Evolutionary conservation across 2,329 filamentous ascomycete species (phyloP), one percentile per base, ranked within the genome.

Genomic region (Stemphylium lycopersici): DNA sequence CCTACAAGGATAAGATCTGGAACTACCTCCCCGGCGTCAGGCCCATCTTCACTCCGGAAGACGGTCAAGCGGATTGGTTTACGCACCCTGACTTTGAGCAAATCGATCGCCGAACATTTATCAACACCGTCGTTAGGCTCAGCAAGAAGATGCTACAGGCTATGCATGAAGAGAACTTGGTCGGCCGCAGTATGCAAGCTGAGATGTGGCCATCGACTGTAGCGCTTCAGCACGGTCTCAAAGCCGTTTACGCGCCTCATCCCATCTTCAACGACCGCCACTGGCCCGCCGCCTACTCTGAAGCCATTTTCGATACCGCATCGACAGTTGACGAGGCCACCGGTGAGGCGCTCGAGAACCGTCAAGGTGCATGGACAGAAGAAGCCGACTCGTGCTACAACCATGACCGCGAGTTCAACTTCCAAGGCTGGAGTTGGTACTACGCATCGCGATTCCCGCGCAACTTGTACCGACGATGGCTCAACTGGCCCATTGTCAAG

Each of bases 121-220:
- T 98, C 77, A 93, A 96, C 72, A 93, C 93, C 0, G 88, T 92
- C 0, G 89, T 89, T 0, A 87, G 93, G 48, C 89, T 98, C 78
- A 95, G 90, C 11, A 87, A 87, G 43, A 86, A 86, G 41, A 85
- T 97, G 42, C 82, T 98, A 12, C 80, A 87, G 57, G 88, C 88
- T 15, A 98, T 98, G 93, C 93, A 98, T 79, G 84, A 87, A 50
- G 92, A 96, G 79, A 96, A 93, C 26, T 84, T 90, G 67, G 88
- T 89, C 70, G 93, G 92, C 66, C 90, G 96, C 75, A 90, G 90
- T 61, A 96, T 95, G 79, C 96, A 96, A 73, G 90, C 92, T 0
- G 93, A 98, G 76, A 97, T 97, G 93, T 97, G 91, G 91, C 91
- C 93, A 0, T 88, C 89, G 1, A 95, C 90, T 0, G 87, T 90